Conservation (phyloP, 768 basidiomycete species). For the Tricholoma sp. region DNA sequence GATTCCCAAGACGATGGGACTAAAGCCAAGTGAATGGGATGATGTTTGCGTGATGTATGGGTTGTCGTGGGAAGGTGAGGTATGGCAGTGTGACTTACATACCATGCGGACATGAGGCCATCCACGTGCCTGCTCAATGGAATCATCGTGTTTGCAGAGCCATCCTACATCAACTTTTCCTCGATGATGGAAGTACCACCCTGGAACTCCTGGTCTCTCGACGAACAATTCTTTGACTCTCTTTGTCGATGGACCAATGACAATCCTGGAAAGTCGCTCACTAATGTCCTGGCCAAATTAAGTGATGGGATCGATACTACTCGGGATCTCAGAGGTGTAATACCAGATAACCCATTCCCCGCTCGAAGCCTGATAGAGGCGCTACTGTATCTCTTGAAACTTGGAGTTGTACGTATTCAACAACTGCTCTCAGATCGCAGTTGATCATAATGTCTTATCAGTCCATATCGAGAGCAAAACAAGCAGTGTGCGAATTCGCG, state of each 20-base stretch:
- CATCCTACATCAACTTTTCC: no score
- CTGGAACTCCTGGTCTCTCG: slow-evolving; percentile 8
- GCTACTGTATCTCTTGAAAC: slow-evolving; percentile 1
- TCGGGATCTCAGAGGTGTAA: not conserved
- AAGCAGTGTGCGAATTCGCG: slow-evolving; percentile 6
- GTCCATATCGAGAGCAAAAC: slow-evolving; percentile 3
- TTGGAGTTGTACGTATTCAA: slow-evolving; percentile 1
- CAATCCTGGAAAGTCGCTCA: slow-evolving; percentile 3
- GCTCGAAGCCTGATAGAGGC: slow-evolving; percentile 3
- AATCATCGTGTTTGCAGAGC: not conserved
- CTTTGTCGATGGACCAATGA: slow-evolving; percentile 3
- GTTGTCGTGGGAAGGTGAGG: no score
- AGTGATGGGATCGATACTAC: not conserved
- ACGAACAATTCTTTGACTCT: slow-evolving; percentile 4
- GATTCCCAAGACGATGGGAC: no score
- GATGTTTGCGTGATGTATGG: no score
- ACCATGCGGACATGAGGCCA: no score
- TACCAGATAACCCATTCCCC: slow-evolving; percentile 7
- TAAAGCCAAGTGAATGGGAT: no score
- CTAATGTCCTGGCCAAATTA: not conserved
- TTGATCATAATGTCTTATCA: not conserved
- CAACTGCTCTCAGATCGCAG: not conserved
- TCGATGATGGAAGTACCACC: not conserved
- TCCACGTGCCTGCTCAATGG: no score
- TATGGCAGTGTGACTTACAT: no score